Conservation (phyloP, 148 eudicot species). For the Amaranthus cruentus region DNA sequence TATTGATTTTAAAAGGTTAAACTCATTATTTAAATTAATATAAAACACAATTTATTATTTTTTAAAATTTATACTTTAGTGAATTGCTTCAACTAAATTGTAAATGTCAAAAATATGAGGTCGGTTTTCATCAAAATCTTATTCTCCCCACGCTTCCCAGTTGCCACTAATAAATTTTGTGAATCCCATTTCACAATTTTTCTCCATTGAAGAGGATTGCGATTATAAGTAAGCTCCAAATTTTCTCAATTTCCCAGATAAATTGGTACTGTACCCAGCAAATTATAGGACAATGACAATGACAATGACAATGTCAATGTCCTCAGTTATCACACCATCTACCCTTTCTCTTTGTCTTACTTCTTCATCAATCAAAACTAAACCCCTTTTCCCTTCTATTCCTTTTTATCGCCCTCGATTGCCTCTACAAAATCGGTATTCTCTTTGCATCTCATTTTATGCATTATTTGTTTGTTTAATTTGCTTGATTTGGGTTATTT, state of each 20-base stretch:
- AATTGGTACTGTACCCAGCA: neutral
- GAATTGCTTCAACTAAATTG: too few relatives aligned
- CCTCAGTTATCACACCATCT: conserved; percentile 10
- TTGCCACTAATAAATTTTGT: conserved; percentile 2
- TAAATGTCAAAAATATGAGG: conserved; percentile 12
- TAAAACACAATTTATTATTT: too few relatives aligned
- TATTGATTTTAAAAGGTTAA: too few relatives aligned
- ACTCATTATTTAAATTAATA: too few relatives aligned
- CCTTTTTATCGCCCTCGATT: neutral
- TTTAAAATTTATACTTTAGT: too few relatives aligned
- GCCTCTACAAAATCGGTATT: conserved; percentile 16
- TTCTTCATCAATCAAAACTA: conserved; percentile 6
- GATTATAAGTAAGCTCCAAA: neutral
- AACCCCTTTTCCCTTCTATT: conserved; percentile 15
- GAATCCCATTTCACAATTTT: neutral
- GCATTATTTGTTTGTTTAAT: neutral
- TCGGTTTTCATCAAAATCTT: neutral
- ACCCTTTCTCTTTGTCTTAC: conserved; percentile 6
- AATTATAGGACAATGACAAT: neutral
- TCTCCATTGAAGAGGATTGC: neutral
- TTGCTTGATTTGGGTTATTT: neutral
- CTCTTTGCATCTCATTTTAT: neutral
- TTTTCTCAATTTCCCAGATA: neutral
- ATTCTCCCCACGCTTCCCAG: conserved; percentile 1
- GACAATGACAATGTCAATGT: conserved; percentile 13